These are phyloP conservation scores for Ophiostoma fasciatum DNA, from an alignment of 2,329 filamentous ascomycete species.

Conservation along the genomic window DNA sequence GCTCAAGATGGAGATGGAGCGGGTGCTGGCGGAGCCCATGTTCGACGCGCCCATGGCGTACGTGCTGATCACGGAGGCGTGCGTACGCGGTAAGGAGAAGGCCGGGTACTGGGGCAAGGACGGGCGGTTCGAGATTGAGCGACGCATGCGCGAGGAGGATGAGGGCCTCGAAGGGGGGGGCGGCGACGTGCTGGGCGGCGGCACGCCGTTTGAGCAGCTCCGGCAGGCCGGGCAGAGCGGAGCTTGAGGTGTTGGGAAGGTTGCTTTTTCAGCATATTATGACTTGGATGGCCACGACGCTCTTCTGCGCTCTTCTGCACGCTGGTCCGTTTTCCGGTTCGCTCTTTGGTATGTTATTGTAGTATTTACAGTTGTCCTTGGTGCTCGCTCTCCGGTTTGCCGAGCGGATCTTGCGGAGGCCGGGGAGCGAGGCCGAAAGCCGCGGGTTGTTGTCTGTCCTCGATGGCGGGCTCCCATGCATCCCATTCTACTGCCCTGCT, in stretches of 20 bases:
- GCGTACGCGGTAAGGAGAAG: slow-evolving; percentile 47
- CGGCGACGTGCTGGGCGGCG: background rate
- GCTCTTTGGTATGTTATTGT: no score
- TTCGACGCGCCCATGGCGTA: slow-evolving; percentile 67
- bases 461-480: background rate
- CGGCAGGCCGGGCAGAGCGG: slow-evolving; percentile 33
- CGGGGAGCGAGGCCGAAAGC: background rate
- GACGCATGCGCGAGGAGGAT: slow-evolving; percentile 51
- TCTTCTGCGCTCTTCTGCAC: no score
- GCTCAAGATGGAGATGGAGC: slow-evolving; percentile 67
- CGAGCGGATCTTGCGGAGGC: no score
- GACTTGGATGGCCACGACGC: no score
- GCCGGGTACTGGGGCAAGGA: slow-evolving; percentile 53
- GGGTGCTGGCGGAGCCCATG: slow-evolving; percentile 64
- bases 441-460: background rate
- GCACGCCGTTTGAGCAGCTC: slow-evolving; percentile 24
- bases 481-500: background rate
- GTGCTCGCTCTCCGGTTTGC: no score
- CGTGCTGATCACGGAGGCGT: slow-evolving; percentile 57
- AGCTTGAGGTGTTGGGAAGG: slow-evolving; percentile 18
- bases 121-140: slow-evolving; percentile 53
- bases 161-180: slow-evolving; percentile 5
- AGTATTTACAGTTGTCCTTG: background rate
- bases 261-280: no score
- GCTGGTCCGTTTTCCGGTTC: no score